Evolutionary conservation across 2,329 filamentous ascomycete species (phyloP), one percentile per base, ranked within the genome.

Genomic region (Trichophyton simii): DNA sequence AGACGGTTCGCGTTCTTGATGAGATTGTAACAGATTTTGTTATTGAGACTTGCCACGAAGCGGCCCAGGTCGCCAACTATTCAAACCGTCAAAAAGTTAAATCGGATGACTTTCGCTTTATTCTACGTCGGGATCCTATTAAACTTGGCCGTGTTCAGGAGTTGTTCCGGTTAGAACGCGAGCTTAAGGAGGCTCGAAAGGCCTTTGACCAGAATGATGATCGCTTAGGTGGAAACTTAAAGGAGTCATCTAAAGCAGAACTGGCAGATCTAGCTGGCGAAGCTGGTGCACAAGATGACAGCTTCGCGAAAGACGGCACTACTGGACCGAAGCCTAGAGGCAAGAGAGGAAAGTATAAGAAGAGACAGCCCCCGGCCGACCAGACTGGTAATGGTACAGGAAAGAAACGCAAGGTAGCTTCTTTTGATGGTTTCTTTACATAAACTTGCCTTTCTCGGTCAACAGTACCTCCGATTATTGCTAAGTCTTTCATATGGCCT

Each of bases 21-120:
- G 91, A 96, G 77, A 92, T 97, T 68, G 84, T 96, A 64, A 96
- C 91, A 65, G 94, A 97, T 78, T 96, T 95, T 79, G 89, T 97
- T 72, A 90, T 95, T 72, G 90, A 94, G 73, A 86, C 94, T 60
- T 92, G 89, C 75, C 94, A 95, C 77, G 87, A 90, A 71, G 92
- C 94, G 3, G 89, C 91, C 3, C 85, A 89, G 52, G 86, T 87
- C 60, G 94, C 94, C 0, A 86, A 89, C 72, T 89, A 95, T 74
- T 86, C 88, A 1, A 87, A 91, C 0, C 88, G 94, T 1, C 89
- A 95, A 69, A 99, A 99, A 77, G 91, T 99, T 76, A 99, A 99
- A 74, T 89, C 95, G 69, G 92, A 96, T 70, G 94, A 99, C 75
- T 96, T 99, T 77, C 91, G 95, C 70, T 99, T 95, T 75, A 90